Evolutionary conservation across 305 asterid genomes (phyloP), one percentile per base, ranked within the genome.

Genomic region (Plantago coronopus): DNA sequence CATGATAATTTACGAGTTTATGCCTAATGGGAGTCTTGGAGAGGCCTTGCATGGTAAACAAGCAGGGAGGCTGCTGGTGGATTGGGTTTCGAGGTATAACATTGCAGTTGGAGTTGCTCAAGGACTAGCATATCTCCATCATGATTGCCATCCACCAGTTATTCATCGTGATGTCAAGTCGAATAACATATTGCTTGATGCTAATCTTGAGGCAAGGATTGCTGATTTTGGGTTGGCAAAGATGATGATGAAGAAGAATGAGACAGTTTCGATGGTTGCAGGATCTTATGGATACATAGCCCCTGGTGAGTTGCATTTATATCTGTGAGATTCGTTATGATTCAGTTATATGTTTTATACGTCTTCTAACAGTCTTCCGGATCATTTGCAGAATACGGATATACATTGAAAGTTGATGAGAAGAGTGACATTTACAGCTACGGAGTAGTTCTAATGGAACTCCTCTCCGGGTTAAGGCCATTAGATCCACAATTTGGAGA

Each of bases 271-370:
- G 17, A 78, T 78, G 78, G 93, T 89, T 47, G 97, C 95, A 12
- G 97, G 97, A 73, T 87, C 95, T n/a, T 86, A 89, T 44, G 97
- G 97, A 43, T 89, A 89, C 55, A 89, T 89, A 51, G 97, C 97
- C 59, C 97, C 97, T 7, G 97, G 97, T 89, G 38, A 81, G 85
- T 78, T 16, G 44, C 51, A 34, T 64, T 54, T 22, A 13, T 12
- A 18, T 55, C 21, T 34, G 15, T 10, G n/a, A 38, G 25, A 22
- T 21, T 17, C 17, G 11, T 11, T 29, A 34, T 38, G 18, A 22
- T 54, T 16, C 17, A 51, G 13, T 51, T 59, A 29, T 31, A 49
- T 8, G 8, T 54, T 46, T 15, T 18, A 31, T 16, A 21, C n/a
- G 1, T 5, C 10, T 3, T 8, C 21, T 4, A 16, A 3, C 5